Conservation (phyloP, 176 grass and related monocot genomes). For the Melocanna baccifera region DNA sequence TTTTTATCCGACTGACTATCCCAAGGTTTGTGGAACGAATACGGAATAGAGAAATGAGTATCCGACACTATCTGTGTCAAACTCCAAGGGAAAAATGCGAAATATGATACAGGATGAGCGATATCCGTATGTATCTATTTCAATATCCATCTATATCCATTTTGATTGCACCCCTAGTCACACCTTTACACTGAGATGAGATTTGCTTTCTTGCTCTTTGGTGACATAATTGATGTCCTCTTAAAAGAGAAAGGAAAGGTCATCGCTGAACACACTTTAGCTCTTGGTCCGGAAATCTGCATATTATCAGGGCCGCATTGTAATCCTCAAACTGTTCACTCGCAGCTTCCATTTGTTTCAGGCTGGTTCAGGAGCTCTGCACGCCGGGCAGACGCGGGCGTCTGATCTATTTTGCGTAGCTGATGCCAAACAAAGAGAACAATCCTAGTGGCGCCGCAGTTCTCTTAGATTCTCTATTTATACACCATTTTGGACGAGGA, state of each 20-base stretch:
- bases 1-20: too few species aligned
- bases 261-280: neutral
- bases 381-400: neutral
- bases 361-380: neutral
- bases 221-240: neutral
- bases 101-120: too few species aligned
- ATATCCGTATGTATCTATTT: too few species aligned
- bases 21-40: too few species aligned
- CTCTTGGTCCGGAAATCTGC: neutral
- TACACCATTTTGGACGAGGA: neutral
- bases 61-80: too few species aligned
- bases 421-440: conserved; percentile 11
- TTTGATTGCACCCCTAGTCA: too few species aligned
- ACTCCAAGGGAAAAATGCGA: too few species aligned
- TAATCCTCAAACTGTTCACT: neutral
- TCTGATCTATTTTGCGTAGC: neutral
- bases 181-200: neutral
- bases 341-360: neutral
- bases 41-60: too few species aligned
- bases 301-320: neutral
- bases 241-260: neutral
- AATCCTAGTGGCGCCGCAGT: neutral
- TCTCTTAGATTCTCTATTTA: neutral
- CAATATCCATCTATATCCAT: too few species aligned
- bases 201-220: neutral